Evolutionary conservation across 176 grass and related monocot genomes (phyloP).

Genomic region (Avena eriantha): DNA sequence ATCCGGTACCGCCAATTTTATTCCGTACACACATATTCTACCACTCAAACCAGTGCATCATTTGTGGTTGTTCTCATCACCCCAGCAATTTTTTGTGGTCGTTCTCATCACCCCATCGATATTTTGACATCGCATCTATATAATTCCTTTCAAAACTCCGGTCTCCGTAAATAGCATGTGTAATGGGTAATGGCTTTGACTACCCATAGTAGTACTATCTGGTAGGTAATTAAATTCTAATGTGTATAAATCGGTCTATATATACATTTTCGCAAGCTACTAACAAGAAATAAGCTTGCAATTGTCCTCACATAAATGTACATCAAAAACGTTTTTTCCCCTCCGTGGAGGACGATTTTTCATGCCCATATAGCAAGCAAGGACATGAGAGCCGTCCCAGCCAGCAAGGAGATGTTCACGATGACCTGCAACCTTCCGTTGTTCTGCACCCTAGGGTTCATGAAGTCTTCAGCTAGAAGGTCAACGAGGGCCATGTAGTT

Average conservation of each 20-base stretch:
- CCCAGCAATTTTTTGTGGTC: too few relatives aligned
- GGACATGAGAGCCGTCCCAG: constrained; percentile 65
- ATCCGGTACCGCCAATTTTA: too few relatives aligned
- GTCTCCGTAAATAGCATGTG: too few relatives aligned
- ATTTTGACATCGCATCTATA: too few relatives aligned
- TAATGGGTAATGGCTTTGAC: not conserved
- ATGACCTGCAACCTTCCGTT: constrained; percentile 54
- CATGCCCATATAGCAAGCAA: constrained; percentile 76
- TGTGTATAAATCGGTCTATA: not conserved
- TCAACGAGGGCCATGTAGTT: constrained; percentile 80
- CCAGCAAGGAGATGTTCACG: constrained; percentile 51
- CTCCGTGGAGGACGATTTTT: not conserved
- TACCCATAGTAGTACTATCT: not conserved
- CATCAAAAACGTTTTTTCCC: too few relatives aligned
- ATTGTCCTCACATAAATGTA: not conserved
- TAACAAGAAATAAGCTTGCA: not conserved
- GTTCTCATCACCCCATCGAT: too few relatives aligned
- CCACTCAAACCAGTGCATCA: too few relatives aligned
- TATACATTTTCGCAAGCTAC: not conserved
- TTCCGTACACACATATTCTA: too few relatives aligned
- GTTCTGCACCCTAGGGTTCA: constrained; percentile 65
- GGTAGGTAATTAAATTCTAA: not conserved
- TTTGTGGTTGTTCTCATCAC: too few relatives aligned
- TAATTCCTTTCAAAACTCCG: too few relatives aligned
- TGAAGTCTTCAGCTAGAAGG: constrained; percentile 64